Evolutionary conservation across 1,139 yeast genomes (phyloP).

Genomic region (Chernovozyma sophiae-reginae): DNA sequence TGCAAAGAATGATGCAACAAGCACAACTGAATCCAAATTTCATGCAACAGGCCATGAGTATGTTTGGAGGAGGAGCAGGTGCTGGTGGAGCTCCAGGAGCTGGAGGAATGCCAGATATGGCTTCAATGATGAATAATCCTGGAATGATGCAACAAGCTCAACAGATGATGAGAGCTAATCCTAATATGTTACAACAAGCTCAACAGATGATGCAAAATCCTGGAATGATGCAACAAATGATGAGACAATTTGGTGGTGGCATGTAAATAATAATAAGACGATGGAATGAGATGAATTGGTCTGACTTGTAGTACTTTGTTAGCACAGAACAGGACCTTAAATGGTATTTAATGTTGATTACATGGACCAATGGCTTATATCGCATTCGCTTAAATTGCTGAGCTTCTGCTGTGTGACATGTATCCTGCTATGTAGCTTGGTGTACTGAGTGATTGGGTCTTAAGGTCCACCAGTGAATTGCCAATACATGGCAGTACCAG

Average conservation of each 20-base stretch:
- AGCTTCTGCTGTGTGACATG: too few species aligned
- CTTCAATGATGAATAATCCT: constrained; percentile 49
- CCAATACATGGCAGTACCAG: too few species aligned
- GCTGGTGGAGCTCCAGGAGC: constrained; percentile 42
- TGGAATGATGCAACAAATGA: constrained; percentile 72
- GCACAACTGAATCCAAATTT: constrained; percentile 49
- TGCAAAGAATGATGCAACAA: constrained; percentile 47
- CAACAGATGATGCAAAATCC: constrained; percentile 53
- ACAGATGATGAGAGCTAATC: constrained; percentile 66
- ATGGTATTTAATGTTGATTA: too few species aligned
- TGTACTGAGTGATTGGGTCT: too few species aligned
- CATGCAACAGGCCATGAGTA: constrained; percentile 51
- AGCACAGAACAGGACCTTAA: too few species aligned
- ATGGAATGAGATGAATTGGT: not conserved
- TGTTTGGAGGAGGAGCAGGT: constrained; percentile 62
- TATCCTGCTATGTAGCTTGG: too few species aligned
- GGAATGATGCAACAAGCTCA: constrained; percentile 43
- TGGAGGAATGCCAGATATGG: constrained; percentile 59
- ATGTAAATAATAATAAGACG: constrained; percentile 10
- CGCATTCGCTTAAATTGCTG: too few species aligned
- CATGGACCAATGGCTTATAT: too few species aligned
- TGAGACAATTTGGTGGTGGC: constrained; percentile 65
- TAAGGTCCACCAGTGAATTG: too few species aligned
- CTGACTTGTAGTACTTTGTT: not conserved
- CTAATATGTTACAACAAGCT: constrained; percentile 64